Evolutionary conservation across 2,329 filamentous ascomycete genomes (phyloP).

Genomic region (Kalmusia sp.): DNA sequence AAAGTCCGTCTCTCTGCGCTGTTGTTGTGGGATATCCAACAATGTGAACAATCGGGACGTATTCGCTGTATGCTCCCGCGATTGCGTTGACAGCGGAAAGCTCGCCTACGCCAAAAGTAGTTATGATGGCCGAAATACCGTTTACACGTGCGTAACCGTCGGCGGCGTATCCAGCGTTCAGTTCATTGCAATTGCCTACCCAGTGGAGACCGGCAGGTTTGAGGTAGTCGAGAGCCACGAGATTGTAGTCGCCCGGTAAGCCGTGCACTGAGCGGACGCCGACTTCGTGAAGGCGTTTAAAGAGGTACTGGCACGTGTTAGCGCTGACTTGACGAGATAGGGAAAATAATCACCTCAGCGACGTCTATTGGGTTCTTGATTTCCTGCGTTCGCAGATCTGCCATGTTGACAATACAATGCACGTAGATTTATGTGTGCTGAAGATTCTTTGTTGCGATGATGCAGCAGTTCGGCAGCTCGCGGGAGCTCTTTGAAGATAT

Average conservation of each 20-base stretch:
- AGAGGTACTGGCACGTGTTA: constrained; percentile 39
- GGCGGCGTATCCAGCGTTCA: constrained; percentile 62
- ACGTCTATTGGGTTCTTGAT: constrained; percentile 61
- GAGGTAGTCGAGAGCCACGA: constrained; percentile 64
- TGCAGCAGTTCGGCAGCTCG: not conserved
- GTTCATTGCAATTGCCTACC: constrained; percentile 69
- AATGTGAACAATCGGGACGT: constrained; percentile 56
- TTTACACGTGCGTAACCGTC: constrained; percentile 57
- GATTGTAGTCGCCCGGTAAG: constrained; percentile 54
- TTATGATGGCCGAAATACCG: constrained; percentile 54
- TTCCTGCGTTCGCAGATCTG: constrained; percentile 50
- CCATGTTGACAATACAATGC: constrained; percentile 30
- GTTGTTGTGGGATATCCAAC: constrained; percentile 53
- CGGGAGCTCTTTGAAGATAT: constrained; percentile 14
- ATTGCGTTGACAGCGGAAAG: constrained; percentile 56
- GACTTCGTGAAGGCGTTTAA: constrained; percentile 51
- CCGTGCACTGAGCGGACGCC: constrained; percentile 56
- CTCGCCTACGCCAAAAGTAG: constrained; percentile 58
- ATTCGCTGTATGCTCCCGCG: constrained; percentile 57
- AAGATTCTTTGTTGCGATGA: constrained; percentile 8
- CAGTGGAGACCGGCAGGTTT: constrained; percentile 61
- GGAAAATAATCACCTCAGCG: constrained; percentile 54
- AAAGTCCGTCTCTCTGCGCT: constrained; percentile 49
- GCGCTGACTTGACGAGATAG: not conserved
- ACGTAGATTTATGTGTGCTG: constrained; percentile 9